Evolutionary conservation across 345 rosid genomes (phyloP).

Genomic region (Kernera saxatilis): DNA sequence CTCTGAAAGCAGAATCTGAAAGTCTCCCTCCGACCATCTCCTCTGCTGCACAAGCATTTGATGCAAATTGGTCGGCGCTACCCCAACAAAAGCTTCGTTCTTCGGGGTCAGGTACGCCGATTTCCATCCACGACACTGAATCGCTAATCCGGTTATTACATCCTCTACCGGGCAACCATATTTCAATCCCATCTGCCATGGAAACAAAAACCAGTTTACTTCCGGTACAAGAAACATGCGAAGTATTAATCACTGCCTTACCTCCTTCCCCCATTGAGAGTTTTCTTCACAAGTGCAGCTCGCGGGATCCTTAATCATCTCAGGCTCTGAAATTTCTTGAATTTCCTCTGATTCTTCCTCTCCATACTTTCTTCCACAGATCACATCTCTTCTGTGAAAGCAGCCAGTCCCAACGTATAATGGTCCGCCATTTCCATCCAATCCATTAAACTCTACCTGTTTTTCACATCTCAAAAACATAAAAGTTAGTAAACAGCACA

Average conservation of each 20-base stretch:
- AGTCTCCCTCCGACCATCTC: slow-evolving; percentile 79
- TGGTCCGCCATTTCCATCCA: slow-evolving; percentile 72
- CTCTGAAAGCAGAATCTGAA: slow-evolving; percentile 57
- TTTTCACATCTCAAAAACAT: slow-evolving; percentile 31
- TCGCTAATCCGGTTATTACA: slow-evolving; percentile 69
- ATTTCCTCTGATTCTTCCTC: slow-evolving; percentile 1
- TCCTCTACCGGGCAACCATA: slow-evolving; percentile 81
- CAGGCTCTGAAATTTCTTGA: slow-evolving; percentile 23
- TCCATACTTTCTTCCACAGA: slow-evolving; percentile 45
- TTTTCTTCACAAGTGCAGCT: slow-evolving; percentile 49
- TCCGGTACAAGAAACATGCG: background rate
- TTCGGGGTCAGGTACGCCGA: slow-evolving; percentile 56
- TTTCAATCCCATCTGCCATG: slow-evolving; percentile 62
- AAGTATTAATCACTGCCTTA: slow-evolving; percentile 3
- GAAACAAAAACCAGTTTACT: background rate
- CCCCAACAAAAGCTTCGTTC: slow-evolving; percentile 57
- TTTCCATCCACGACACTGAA: slow-evolving; percentile 70
- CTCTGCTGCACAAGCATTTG: slow-evolving; percentile 64
- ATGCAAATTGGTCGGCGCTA: slow-evolving; percentile 47
- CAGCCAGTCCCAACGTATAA: slow-evolving; percentile 69
- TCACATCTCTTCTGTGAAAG: slow-evolving; percentile 72
- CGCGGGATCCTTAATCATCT: slow-evolving; percentile 45
- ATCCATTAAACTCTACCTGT: slow-evolving; percentile 59
- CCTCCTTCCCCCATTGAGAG: slow-evolving; percentile 81
- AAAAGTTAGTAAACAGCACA: background rate